Base-by-base conservation (phyloP, 2,329 filamentous ascomycete species). In the Aureobasidium subglaciale region DNA sequence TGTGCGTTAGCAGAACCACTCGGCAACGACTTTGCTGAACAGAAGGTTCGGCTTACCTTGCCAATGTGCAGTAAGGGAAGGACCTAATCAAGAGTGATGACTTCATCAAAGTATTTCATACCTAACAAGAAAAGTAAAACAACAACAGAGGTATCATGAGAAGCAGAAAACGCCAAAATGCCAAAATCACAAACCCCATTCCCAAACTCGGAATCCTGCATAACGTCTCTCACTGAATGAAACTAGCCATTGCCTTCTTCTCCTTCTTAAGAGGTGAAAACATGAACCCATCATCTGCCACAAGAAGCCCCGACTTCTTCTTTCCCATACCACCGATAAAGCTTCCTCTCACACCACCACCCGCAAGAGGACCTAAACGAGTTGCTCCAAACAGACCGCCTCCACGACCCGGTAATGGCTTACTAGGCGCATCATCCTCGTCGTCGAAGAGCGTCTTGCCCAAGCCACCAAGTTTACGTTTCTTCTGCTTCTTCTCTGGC, bases 371-470 rank as follows among this genome's bases (percentile, higher is more conserved):
- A n/a, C 66, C 67, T 34, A 69, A 63, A 32, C 64, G 63, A 42
- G 65, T 63, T 34, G 61, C 59, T 18, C 55, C 59, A 13, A 68
- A 69, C 25, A 70, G 63, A 25, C 58, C 60, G 15, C 68, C 61
- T 15, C 62, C 42, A 5, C 55, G 38, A 15, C 59, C 58, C 16
- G 62, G 62, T 46, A 67, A 30, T 8, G 59, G 58, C 50, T 65
- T 66, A 2, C 58, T 57, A 18, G 59, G 63, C n/a, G 55, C 58
- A 24, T 68, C 68, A 18, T 71, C 69, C n/a, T 71, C 68, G 41
- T 70, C 68, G 56, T 71, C 69, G 57, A 71, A 71, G 15, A 71
- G 59, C 24, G 69, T 71, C 60, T 67, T 68, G 55, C 69, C 69
- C 42, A 67, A 52, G 5, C 67, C 67, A 30, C 69, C 68, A 5